Conservation (phyloP, 1,139 yeast species). For the Candida anutae region DNA sequence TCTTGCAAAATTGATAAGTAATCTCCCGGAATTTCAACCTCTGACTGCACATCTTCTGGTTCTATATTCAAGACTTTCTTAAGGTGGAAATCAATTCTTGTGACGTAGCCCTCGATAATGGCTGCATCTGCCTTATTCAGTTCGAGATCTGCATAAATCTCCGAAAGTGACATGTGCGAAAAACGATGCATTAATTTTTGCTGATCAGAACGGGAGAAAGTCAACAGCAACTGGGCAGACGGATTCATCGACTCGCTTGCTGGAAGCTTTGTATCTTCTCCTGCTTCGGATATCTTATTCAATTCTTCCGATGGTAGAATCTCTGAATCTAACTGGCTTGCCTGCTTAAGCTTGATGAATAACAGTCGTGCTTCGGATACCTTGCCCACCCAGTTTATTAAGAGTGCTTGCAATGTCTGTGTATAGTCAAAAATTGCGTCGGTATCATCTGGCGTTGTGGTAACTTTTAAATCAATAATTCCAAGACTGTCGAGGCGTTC, state of each 20-base stretch:
- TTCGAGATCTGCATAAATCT: conserved; percentile 13
- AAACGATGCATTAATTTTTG: conserved; percentile 10
- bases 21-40: neutral
- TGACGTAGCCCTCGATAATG: conserved; percentile 4
- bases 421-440: conserved; percentile 37
- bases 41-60: neutral
- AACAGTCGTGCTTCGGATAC: conserved; percentile 32
- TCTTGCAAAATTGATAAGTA: conserved; percentile 3
- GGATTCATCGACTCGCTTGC: too few species aligned
- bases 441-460: conserved; percentile 10
- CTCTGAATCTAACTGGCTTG: conserved; percentile 7
- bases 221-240: neutral
- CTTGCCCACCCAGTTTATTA: conserved; percentile 57
- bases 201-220: conserved; percentile 1
- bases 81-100: conserved; percentile 10
- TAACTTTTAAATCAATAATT: conserved; percentile 27
- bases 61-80: conserved; percentile 4
- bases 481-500: conserved; percentile 38
- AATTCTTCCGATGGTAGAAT: conserved; percentile 2
- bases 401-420: conserved; percentile 48
- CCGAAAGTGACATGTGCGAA: conserved; percentile 4
- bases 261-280: too few species aligned
- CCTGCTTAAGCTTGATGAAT: conserved; percentile 26
- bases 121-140: conserved; percentile 6
- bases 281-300: conserved; percentile 1